phyloP scores from a whole-genome alignment of 2,329 filamentous ascomycete genomes.

The Xenosphaeropsis pyriputrescens region DNA sequence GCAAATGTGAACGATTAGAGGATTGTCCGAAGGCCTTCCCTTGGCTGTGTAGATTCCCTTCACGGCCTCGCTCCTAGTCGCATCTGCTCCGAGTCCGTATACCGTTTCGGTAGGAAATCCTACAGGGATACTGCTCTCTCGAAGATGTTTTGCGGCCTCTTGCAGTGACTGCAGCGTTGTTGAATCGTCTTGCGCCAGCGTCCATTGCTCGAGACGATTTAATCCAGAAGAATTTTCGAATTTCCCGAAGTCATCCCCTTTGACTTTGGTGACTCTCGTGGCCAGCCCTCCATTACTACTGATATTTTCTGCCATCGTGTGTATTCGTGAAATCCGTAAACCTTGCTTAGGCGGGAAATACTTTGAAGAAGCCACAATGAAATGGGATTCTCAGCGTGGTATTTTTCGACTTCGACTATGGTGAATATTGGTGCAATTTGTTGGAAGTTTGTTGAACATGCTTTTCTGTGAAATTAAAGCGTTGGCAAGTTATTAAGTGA shows the following conservation, averaged over 20 bases:
- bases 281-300: neutral
- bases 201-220: neutral
- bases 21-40: slow-evolving; percentile 83
- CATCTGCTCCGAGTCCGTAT: slow-evolving; percentile 92
- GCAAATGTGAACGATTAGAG: slow-evolving; percentile 82
- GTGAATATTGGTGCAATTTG: too few relatives aligned
- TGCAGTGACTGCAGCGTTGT: slow-evolving; percentile 7
- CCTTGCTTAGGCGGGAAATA: too few relatives aligned
- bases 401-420: too few relatives aligned
- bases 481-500: too few relatives aligned
- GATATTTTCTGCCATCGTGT: too few relatives aligned
- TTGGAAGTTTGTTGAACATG: too few relatives aligned
- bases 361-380: too few relatives aligned
- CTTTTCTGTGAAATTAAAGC: too few relatives aligned
- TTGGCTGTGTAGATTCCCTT: slow-evolving; percentile 89
- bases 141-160: slow-evolving; percentile 14
- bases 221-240: neutral
- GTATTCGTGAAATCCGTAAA: too few relatives aligned
- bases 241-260: neutral
- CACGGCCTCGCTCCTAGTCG: slow-evolving; percentile 70
- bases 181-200: neutral
- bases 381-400: too few relatives aligned
- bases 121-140: slow-evolving; percentile 40
- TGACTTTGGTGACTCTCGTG: neutral
- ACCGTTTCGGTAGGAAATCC: slow-evolving; percentile 97